phyloP scores from a whole-genome alignment of 2,329 filamentous ascomycete species.

The Fusarium penzigii region DNA sequence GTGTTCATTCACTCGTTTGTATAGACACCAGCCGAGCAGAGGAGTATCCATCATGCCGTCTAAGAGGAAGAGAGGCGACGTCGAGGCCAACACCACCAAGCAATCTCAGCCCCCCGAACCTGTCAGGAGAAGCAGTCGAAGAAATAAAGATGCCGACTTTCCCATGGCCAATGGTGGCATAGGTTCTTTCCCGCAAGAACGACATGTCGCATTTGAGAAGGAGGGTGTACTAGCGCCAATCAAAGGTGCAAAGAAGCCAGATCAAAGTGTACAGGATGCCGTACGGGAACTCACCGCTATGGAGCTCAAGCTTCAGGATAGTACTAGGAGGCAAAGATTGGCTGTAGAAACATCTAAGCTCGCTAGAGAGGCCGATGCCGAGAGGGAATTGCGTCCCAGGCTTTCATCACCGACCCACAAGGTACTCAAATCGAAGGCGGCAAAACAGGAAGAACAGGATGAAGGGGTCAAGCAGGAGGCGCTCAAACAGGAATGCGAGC shows the following conservation, averaged over 20 bases:
- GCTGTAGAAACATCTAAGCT: slow-evolving; percentile 46
- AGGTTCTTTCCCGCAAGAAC: too few species aligned
- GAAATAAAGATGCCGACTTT: slow-evolving; percentile 15
- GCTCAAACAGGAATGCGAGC: slow-evolving; percentile 7
- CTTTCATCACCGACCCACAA: slow-evolving; percentile 1
- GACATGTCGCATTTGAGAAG: neutral
- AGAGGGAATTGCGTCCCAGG: slow-evolving; percentile 6
- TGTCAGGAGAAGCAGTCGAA: slow-evolving; percentile 30
- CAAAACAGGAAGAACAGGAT: slow-evolving; percentile 2
- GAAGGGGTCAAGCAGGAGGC: neutral
- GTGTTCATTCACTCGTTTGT: slow-evolving; percentile 2
- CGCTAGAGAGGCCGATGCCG: neutral
- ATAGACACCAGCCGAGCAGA: slow-evolving; percentile 6
- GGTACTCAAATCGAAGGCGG: slow-evolving; percentile 5
- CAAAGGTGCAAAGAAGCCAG: slow-evolving; percentile 12
- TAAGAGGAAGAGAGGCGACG: slow-evolving; percentile 39
- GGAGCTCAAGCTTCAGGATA: slow-evolving; percentile 47
- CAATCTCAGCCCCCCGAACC: slow-evolving; percentile 19
- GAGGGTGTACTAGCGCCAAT: neutral
- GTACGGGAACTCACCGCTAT: slow-evolving; percentile 50
- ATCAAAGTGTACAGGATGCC: slow-evolving; percentile 36
- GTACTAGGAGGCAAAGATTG: slow-evolving; percentile 47
- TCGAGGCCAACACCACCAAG: neutral
- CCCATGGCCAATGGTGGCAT: neutral
- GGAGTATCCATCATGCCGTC: slow-evolving; percentile 33